Evolutionary conservation across 768 basidiomycete species (phyloP).

Genomic region (Calocybe cyanea): DNA sequence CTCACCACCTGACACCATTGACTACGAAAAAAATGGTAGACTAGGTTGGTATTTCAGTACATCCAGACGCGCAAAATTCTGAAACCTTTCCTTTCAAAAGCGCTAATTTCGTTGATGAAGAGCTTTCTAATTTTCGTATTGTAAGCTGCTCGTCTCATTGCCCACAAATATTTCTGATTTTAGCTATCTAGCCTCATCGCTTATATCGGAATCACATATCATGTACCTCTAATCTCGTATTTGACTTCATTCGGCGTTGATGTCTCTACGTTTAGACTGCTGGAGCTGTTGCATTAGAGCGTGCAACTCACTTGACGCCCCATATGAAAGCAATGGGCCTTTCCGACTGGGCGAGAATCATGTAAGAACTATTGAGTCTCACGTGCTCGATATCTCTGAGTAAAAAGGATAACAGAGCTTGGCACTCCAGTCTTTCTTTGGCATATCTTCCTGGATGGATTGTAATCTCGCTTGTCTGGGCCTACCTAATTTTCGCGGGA

Average conservation of each 20-base stretch:
- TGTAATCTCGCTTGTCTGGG: slow-evolving; percentile 50
- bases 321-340: slow-evolving; percentile 67
- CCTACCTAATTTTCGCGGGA: slow-evolving; percentile 45
- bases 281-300: slow-evolving; percentile 50
- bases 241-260: neutral
- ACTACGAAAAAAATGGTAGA: slow-evolving; percentile 41
- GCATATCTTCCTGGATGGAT: slow-evolving; percentile 64
- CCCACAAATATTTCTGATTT: neutral
- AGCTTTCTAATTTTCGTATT: slow-evolving; percentile 46
- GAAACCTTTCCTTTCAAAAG: neutral
- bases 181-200: slow-evolving; percentile 43
- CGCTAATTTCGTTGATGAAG: neutral
- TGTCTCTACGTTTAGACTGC: slow-evolving; percentile 15
- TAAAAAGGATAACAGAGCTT: slow-evolving; percentile 21
- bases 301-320: slow-evolving; percentile 46
- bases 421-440: slow-evolving; percentile 49
- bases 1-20: slow-evolving; percentile 46
- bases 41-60: slow-evolving; percentile 35
- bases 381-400: no score
- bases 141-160: slow-evolving; percentile 24
- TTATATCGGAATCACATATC: slow-evolving; percentile 59
- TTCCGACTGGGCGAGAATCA: slow-evolving; percentile 47
- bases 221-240: slow-evolving; percentile 30
- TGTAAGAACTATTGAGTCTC: slow-evolving; percentile 25
- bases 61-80: no score